Conservation (phyloP, 2,329 filamentous ascomycete species). For the Scortechinia acanthostroma region DNA sequence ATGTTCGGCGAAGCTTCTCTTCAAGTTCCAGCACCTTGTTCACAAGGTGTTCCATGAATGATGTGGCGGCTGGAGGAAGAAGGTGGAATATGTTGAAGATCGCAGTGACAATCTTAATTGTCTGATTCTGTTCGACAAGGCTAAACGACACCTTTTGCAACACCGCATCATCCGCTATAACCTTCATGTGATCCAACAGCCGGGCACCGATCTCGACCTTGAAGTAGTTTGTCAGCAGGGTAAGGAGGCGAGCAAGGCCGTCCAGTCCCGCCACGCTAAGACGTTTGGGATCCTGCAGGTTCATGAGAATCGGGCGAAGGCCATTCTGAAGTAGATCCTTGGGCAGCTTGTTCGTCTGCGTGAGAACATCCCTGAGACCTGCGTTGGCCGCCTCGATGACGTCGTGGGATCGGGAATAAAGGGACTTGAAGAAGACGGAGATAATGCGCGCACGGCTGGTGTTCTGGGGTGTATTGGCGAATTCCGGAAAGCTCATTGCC, state of each 20-base stretch:
- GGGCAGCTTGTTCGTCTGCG: slow-evolving; percentile 82
- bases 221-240: slow-evolving; percentile 93
- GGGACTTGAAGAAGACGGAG: slow-evolving; percentile 91
- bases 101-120: slow-evolving; percentile 90
- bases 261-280: slow-evolving; percentile 84
- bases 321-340: slow-evolving; percentile 94
- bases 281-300: slow-evolving; percentile 86
- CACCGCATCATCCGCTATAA: slow-evolving; percentile 72
- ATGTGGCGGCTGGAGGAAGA: slow-evolving; percentile 80
- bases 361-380: slow-evolving; percentile 79
- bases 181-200: slow-evolving; percentile 87
- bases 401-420: slow-evolving; percentile 86
- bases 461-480: slow-evolving; percentile 62
- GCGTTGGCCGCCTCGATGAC: slow-evolving; percentile 92
- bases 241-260: slow-evolving; percentile 80
- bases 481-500: slow-evolving; percentile 88
- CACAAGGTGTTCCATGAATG: slow-evolving; percentile 84
- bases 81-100: slow-evolving; percentile 97
- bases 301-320: slow-evolving; percentile 88
- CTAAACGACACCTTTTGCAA: slow-evolving; percentile 90
- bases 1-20: slow-evolving; percentile 74
- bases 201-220: slow-evolving; percentile 95
- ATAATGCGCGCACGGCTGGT: slow-evolving; percentile 69
- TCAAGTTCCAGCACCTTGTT: slow-evolving; percentile 87
- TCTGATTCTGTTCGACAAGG: slow-evolving; percentile 82